phyloP scores from a whole-genome alignment of 139 green algal genomes.

The Volvox reticuliferus region DNA sequence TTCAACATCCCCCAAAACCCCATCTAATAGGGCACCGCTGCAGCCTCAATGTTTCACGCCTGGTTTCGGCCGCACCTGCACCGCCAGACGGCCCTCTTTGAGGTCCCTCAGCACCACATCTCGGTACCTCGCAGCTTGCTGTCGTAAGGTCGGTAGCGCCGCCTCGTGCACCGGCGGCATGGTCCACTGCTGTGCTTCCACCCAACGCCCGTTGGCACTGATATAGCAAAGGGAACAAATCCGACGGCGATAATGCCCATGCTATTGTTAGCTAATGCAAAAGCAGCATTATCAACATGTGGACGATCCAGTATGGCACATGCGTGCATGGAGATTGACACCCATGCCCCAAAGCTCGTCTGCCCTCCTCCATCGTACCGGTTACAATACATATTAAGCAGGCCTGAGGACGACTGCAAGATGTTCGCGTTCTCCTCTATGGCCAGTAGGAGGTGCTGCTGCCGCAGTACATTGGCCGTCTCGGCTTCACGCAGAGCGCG shows the following conservation, averaged over 20 bases:
- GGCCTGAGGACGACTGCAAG: neutral
- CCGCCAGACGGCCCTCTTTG: neutral
- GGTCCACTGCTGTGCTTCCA: conserved; percentile 27
- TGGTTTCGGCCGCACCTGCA: neutral
- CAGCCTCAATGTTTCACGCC: too few relatives aligned
- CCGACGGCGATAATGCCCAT: too few relatives aligned
- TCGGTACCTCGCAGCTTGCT: conserved; percentile 6
- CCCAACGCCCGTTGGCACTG: conserved; percentile 39
- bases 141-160: neutral
- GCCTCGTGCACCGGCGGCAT: conserved; percentile 33
- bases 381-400: conserved; percentile 45
- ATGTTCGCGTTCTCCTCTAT: conserved; percentile 14
- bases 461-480: conserved; percentile 37
- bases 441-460: conserved; percentile 20
- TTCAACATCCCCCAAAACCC: too few relatives aligned
- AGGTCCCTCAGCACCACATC: conserved; percentile 38
- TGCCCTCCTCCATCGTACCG: neutral
- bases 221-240: too few relatives aligned
- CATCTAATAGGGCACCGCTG: too few relatives aligned
- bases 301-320: too few relatives aligned
- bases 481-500: neutral
- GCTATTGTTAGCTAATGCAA: too few relatives aligned
- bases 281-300: too few relatives aligned
- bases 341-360: too few relatives aligned
- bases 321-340: too few relatives aligned